Evolutionary conservation across 805 yeast species (phyloP).

Genomic region (Metschnikowia baotianmanensis): DNA sequence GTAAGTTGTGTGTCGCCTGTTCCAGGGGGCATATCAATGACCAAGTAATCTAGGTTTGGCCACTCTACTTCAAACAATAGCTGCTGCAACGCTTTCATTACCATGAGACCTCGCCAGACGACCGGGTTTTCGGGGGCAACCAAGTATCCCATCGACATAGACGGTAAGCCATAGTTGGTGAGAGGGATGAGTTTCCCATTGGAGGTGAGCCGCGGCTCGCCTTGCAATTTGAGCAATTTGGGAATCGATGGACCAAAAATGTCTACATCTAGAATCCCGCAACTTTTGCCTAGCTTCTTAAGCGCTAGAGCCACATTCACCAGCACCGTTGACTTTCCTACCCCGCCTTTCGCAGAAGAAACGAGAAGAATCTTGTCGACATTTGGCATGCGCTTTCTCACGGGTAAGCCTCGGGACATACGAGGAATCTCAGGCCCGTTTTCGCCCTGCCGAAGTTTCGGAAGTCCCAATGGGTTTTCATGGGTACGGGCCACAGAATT

Average conservation of each 20-base stretch:
- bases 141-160: slow-evolving; percentile 89
- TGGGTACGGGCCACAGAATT: slow-evolving; percentile 9
- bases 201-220: slow-evolving; percentile 61
- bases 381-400: slow-evolving; percentile 53
- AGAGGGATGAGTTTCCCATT: slow-evolving; percentile 63
- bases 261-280: slow-evolving; percentile 77
- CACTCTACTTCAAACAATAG: slow-evolving; percentile 80
- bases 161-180: slow-evolving; percentile 68
- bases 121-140: slow-evolving; percentile 64
- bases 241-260: slow-evolving; percentile 86
- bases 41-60: slow-evolving; percentile 62
- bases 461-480: slow-evolving; percentile 44
- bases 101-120: slow-evolving; percentile 86
- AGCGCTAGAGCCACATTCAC: slow-evolving; percentile 68
- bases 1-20: slow-evolving; percentile 87
- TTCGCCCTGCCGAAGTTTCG: slow-evolving; percentile 17
- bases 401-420: slow-evolving; percentile 54
- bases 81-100: slow-evolving; percentile 84
- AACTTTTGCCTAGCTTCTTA: slow-evolving; percentile 48
- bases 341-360: slow-evolving; percentile 79
- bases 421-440: slow-evolving; percentile 21
- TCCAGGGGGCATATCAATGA: slow-evolving; percentile 88
- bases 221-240: slow-evolving; percentile 59
- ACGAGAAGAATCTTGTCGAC: slow-evolving; percentile 64
- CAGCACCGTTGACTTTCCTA: slow-evolving; percentile 74